Percentiles rank a stretch among this genome's conserved stretches.
Evolutionary conservation across 139 green algal genomes (phyloP).

Genomic region (Zygnema cylindricum): DNA sequence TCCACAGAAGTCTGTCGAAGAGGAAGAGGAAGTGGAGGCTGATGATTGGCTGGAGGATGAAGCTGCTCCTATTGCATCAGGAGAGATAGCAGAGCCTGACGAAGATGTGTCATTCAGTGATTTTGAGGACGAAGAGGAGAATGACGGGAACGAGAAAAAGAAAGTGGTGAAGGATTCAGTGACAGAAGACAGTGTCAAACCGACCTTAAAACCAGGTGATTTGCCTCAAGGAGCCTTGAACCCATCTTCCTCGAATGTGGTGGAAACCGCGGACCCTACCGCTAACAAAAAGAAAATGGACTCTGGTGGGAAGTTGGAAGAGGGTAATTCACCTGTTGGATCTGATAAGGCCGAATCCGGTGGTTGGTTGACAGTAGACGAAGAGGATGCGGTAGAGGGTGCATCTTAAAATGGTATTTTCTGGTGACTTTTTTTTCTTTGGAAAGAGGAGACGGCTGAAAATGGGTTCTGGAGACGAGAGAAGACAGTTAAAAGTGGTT

Average conservation of each 20-base stretch:
- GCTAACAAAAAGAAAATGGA: not conserved
- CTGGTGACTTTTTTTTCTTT: too few relatives aligned
- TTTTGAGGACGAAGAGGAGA: conserved; percentile 47
- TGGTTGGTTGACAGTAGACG: conserved; percentile 44
- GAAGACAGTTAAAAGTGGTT: too few relatives aligned
- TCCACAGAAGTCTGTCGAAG: not conserved
- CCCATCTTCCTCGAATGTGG: not conserved
- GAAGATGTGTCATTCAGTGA: conserved; percentile 50
- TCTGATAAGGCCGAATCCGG: conserved; percentile 32
- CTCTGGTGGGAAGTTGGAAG: not conserved
- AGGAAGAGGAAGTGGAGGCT: conserved; percentile 27
- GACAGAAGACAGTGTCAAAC: not conserved
- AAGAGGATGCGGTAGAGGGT: conserved; percentile 17
- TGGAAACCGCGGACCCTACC: not conserved
- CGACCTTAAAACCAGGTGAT: not conserved
- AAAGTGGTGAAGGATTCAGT: not conserved
- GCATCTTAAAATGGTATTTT: not conserved
- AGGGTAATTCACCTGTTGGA: conserved; percentile 15
- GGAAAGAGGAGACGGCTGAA: too few relatives aligned
- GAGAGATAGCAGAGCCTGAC: not conserved
- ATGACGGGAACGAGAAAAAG: not conserved
- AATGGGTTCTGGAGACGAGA: too few relatives aligned
- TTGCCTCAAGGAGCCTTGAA: not conserved
- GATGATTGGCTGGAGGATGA: conserved; percentile 44
- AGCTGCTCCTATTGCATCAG: not conserved